Percentiles rank a stretch among this genome's conserved stretches.
These are phyloP conservation scores for Cicer yamashitae DNA, from an alignment of 306 rosid genomes.

Conservation along the genomic window DNA sequence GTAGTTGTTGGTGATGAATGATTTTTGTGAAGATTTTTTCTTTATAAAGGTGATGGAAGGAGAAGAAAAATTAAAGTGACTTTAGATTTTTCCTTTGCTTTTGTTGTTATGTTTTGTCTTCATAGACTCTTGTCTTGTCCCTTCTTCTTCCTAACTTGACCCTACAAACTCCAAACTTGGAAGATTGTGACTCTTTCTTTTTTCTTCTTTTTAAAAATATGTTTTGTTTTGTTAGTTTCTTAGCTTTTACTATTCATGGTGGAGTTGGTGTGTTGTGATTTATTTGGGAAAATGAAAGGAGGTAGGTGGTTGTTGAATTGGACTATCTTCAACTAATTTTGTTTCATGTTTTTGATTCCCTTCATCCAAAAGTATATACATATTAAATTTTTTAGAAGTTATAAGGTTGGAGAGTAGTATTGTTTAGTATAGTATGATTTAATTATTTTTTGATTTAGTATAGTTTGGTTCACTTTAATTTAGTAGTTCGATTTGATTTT, in stretches of 20 bases:
- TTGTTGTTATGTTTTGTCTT: slow-evolving; percentile 50
- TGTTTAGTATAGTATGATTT: too few species aligned
- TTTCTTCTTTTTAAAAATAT: background rate
- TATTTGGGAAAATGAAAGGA: slow-evolving; percentile 65
- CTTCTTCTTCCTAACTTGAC: slow-evolving; percentile 50
- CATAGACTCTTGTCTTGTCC: slow-evolving; percentile 49
- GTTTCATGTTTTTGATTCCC: background rate
- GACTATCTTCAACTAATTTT: slow-evolving; percentile 40
- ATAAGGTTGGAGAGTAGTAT: too few species aligned
- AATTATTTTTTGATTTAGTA: too few species aligned
- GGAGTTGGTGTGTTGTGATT: slow-evolving; percentile 69
- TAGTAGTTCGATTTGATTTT: too few species aligned
- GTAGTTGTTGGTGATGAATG: slow-evolving; percentile 40
- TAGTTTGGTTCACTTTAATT: too few species aligned
- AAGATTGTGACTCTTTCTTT: slow-evolving; percentile 42
- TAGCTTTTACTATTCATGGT: slow-evolving; percentile 79
- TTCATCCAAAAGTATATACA: too few species aligned
- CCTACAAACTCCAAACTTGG: slow-evolving; percentile 48
- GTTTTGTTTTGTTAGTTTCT: slow-evolving; percentile 48
- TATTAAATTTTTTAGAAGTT: too few species aligned
- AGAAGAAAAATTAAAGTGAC: slow-evolving; percentile 61
- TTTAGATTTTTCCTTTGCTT: slow-evolving; percentile 46
- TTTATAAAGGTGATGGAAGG: slow-evolving; percentile 49
- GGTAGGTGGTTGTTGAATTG: slow-evolving; percentile 67
- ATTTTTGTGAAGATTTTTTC: slow-evolving; percentile 57